phyloP scores from a whole-genome alignment of 208 protist genomes.

The Leishmania amazonensis region DNA sequence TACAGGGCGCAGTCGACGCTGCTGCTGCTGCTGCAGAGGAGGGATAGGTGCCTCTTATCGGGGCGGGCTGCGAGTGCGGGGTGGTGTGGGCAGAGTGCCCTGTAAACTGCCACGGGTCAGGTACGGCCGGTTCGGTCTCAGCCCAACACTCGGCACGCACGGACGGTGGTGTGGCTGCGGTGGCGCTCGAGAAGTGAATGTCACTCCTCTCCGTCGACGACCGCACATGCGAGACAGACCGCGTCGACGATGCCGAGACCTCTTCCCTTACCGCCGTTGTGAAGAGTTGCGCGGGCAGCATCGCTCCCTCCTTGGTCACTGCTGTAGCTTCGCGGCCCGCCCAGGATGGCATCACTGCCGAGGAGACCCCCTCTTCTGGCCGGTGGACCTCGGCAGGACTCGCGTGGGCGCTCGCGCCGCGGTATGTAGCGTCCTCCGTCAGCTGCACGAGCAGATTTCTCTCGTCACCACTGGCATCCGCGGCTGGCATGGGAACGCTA shows the following conservation, averaged over 20 bases:
- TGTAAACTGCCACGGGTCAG: not conserved
- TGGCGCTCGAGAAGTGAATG: not conserved
- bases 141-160: not conserved
- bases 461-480: not conserved
- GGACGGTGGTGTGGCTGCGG: not conserved
- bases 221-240: not conserved
- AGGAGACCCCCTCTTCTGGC: not conserved
- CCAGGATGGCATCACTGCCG: not conserved
- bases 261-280: not conserved
- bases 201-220: not conserved
- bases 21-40: not conserved
- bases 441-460: not conserved
- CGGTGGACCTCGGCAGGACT: not conserved
- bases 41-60: not conserved
- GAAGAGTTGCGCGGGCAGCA: not conserved
- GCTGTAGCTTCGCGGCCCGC: not conserved
- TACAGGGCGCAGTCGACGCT: not conserved
- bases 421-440: not conserved
- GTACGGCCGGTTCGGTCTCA: not conserved
- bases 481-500: not conserved
- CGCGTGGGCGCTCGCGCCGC: not conserved
- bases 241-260: constrained; percentile 1
- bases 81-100: constrained; percentile 6
- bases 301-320: not conserved
- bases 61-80: not conserved